Evolutionary conservation across 305 asterid species (phyloP), one percentile per base, ranked within the genome.

Genomic region (Fraxinus platypoda): DNA sequence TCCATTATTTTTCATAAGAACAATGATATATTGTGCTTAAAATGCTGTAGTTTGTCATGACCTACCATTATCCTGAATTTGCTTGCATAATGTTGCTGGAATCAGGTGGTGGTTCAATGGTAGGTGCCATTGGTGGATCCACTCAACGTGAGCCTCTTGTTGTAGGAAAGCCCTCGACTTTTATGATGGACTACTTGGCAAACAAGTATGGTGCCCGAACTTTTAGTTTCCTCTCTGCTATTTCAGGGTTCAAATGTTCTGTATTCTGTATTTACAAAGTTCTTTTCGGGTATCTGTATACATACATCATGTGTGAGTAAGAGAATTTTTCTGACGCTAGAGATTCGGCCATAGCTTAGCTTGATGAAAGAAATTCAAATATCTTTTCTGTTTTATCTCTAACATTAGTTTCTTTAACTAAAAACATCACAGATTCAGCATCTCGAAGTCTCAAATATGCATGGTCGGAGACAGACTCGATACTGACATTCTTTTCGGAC

Each of bases 31-130:
- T 30, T 70, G 21, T 31, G 21, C 41, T 13, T 70, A 3, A 15
- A 28, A 15, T 70, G 75, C 38, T 70, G 2, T 30, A 15, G 21
- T 70, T 28, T 12, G 41, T 70, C 21, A 9, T 64, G 28, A 0
- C 15, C 21, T 31, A 52, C 7, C 54, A 1, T 28, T 75, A 71
- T 74, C 59, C 25, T 57, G 76, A 79, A 77, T 57, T 80, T 80
- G 78, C 77, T 30, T 75, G 70, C 23, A 75, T 75, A 26, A 28
- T 80, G 21, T 80, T 78, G 54, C 77, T 64, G 78, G 81, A 77
- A 83, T 84, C 91, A 95, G 99, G 98, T 89, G 98, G 99, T 46
- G 99, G 99, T 77, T 94, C 99, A 57, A 96, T 94, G 99, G 99
- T 93, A 52, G 97, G 98, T 30, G 97, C 99, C 17, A 83, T 96